A percentile compares a stretch with the other conserved stretches of the same genome.
phyloP scores from a whole-genome alignment of 2,329 filamentous ascomycete species.

The Cladophialophora immunda region DNA sequence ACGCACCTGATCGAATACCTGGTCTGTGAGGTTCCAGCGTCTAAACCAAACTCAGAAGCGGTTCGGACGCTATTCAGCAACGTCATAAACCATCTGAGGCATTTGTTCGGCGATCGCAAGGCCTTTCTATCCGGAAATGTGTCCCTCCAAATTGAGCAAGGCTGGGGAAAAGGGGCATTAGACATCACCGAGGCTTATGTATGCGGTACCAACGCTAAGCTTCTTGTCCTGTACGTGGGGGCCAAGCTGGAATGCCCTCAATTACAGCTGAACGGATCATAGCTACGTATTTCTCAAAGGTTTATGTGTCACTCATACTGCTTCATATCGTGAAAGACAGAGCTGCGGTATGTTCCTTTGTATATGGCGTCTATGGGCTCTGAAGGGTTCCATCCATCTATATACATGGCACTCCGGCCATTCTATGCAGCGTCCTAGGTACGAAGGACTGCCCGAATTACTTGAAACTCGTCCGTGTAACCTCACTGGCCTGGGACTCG shows the following conservation, averaged over 20 bases:
- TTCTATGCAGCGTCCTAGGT: background rate
- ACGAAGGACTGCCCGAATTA: background rate
- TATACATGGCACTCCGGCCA: conserved; percentile 10
- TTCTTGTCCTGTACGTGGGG: background rate
- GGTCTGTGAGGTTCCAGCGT: no score
- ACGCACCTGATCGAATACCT: no score
- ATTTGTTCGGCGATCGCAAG: no score
- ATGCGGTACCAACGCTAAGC: background rate
- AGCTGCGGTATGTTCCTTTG: background rate
- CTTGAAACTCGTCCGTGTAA: conserved; percentile 28
- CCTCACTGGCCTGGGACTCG: conserved; percentile 35
- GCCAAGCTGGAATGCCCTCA: no score
- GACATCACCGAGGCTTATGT: background rate
- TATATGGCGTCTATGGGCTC: background rate
- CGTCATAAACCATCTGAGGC: no score
- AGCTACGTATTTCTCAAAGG: background rate
- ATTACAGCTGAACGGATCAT: background rate
- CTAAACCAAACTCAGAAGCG: no score
- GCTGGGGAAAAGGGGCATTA: background rate
- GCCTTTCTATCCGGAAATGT: no score
- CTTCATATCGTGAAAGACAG: background rate
- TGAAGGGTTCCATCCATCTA: background rate
- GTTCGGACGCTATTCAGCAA: no score
- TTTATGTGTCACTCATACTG: background rate
- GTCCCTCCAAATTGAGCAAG: background rate